phyloP scores from a whole-genome alignment of 176 grass and related monocot genomes.

The Bolboschoenus planiculmis region DNA sequence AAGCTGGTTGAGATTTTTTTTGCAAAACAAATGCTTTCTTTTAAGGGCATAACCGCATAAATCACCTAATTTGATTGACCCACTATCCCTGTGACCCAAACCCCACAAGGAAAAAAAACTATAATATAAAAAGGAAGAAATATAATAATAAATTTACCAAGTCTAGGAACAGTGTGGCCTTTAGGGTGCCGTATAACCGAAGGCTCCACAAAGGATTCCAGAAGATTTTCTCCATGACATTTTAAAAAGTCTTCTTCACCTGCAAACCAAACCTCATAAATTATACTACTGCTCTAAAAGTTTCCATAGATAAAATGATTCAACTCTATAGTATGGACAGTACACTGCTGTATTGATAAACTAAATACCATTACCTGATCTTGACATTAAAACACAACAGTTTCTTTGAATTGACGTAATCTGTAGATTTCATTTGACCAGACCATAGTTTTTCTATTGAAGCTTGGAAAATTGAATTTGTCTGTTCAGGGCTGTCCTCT shows the following conservation, averaged over 20 bases:
- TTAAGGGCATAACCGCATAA: neutral
- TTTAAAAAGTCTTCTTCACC: constrained; percentile 79
- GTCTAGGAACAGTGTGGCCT: constrained; percentile 92
- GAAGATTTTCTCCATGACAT: constrained; percentile 41
- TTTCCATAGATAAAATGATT: neutral
- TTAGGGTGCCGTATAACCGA: constrained; percentile 77
- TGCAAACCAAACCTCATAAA: constrained; percentile 12
- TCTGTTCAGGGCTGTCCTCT: neutral
- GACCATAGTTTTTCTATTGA: neutral
- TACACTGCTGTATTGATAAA: neutral
- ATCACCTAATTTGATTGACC: too few relatives aligned
- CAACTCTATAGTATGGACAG: neutral
- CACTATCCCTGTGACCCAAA: neutral
- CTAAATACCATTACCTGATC: neutral
- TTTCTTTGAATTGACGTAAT: neutral
- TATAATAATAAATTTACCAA: constrained; percentile 48
- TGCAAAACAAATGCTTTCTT: neutral
- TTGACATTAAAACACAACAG: neutral
- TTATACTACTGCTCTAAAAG: neutral
- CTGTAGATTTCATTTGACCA: neutral
- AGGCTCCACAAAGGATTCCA: constrained; percentile 63
- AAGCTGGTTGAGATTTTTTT: neutral
- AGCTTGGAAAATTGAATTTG: neutral
- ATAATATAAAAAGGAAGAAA: neutral
- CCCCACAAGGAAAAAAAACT: neutral